A percentile compares a stretch with the other conserved stretches of the same genome.
Conservation (phyloP, 2,329 filamentous ascomycete genomes). For the Trichophyton mentagrophytes region DNA sequence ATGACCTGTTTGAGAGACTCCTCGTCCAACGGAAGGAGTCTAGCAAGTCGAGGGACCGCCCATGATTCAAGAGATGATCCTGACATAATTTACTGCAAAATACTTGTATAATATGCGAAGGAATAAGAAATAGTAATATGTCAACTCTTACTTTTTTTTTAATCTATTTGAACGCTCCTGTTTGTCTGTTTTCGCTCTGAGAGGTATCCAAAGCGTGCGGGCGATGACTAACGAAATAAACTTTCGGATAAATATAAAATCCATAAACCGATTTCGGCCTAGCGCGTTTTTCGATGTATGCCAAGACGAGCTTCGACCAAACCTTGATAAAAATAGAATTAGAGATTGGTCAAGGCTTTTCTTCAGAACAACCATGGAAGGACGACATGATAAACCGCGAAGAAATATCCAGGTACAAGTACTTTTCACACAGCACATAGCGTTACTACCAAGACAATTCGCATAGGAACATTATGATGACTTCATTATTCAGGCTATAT, state of each 20-base stretch:
- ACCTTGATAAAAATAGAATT: not conserved
- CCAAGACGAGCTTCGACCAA: not conserved
- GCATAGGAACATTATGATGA: not conserved
- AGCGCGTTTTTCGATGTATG: not conserved
- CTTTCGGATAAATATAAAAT: not conserved
- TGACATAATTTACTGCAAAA: not conserved
- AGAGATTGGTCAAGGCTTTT: not conserved
- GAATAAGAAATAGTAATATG: not conserved
- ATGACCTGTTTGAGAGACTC: constrained; percentile 74
- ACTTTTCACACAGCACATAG: not conserved
- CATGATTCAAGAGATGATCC: constrained; percentile 25
- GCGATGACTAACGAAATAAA: not conserved
- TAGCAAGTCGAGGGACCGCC: constrained; percentile 59
- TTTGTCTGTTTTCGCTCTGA: not conserved
- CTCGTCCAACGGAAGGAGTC: constrained; percentile 72
- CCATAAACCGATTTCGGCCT: not conserved
- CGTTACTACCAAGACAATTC: not conserved
- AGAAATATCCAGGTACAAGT: too few species aligned
- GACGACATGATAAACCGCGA: not conserved
- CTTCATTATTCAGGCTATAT: not conserved
- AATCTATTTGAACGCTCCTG: not conserved
- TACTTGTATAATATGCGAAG: not conserved
- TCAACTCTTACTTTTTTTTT: not conserved
- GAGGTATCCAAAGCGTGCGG: not conserved
- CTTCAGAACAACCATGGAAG: not conserved